A percentile compares a stretch with the other conserved stretches of the same genome.
Evolutionary conservation across 257 asterid species (phyloP).

Genomic region (Nicotiana sylvestris): DNA sequence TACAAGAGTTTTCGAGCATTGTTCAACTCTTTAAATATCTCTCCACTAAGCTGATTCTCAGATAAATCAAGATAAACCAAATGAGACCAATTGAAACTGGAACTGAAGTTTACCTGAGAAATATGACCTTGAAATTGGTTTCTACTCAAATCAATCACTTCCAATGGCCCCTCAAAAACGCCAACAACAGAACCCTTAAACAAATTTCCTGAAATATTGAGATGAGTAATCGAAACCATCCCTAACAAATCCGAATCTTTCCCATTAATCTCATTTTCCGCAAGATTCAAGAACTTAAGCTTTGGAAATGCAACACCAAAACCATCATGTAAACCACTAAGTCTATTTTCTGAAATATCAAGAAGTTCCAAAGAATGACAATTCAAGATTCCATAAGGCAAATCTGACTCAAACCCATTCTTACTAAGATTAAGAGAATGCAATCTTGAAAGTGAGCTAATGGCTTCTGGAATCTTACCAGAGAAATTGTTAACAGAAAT

Average conservation of each 20-base stretch:
- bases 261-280: constrained; percentile 53
- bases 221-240: constrained; percentile 41
- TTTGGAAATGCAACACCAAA: constrained; percentile 61
- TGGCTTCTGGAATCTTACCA: constrained; percentile 72
- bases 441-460: constrained; percentile 57
- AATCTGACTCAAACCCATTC: constrained; percentile 49
- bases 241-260: constrained; percentile 58
- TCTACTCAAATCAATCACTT: constrained; percentile 84
- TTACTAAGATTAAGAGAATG: constrained; percentile 51
- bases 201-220: constrained; percentile 70
- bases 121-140: constrained; percentile 83
- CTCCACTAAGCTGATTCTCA: constrained; percentile 81
- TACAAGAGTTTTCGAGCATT: constrained; percentile 48
- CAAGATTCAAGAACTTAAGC: constrained; percentile 59
- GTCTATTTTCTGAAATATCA: constrained; percentile 65
- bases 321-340: constrained; percentile 52
- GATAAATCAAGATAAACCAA: constrained; percentile 74
- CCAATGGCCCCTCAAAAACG: constrained; percentile 52
- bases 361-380: constrained; percentile 52
- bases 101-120: constrained; percentile 66
- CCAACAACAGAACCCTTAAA: constrained; percentile 70
- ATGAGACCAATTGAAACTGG: constrained; percentile 53
- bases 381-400: constrained; percentile 56
- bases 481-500: constrained; percentile 72
- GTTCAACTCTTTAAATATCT: constrained; percentile 38